These are phyloP conservation scores for Pterula multifida DNA, from an alignment of 1,284 basidiomycete genomes.

Conservation along the genomic window DNA sequence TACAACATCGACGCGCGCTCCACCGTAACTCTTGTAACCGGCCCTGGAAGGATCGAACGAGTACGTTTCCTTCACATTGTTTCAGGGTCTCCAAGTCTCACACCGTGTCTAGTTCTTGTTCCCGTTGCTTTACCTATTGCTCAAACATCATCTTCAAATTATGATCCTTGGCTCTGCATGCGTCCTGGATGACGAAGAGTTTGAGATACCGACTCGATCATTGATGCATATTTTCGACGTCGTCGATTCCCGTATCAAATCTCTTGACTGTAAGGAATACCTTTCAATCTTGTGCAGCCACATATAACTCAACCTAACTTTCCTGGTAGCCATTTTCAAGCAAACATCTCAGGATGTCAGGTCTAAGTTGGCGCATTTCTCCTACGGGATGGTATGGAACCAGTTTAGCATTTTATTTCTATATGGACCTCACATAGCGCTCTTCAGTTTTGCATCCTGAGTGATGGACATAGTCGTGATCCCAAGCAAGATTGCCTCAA, in stretches of 20 bases:
- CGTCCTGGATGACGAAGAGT: slow-evolving; percentile 12
- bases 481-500: not conserved
- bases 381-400: slow-evolving; percentile 27
- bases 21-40: slow-evolving; percentile 16
- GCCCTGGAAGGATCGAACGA: slow-evolving; percentile 17
- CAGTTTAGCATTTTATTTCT: too few relatives aligned
- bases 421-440: too few relatives aligned
- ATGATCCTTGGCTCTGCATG: slow-evolving; percentile 12
- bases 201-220: slow-evolving; percentile 12
- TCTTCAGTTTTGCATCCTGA: too few relatives aligned
- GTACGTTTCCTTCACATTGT: slow-evolving; percentile 9
- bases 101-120: slow-evolving; percentile 16
- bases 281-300: too few relatives aligned
- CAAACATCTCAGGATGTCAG: slow-evolving; percentile 22
- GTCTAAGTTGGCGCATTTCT: slow-evolving; percentile 21
- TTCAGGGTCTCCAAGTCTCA: slow-evolving; percentile 3
- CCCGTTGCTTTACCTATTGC: slow-evolving; percentile 17
- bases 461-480: too few relatives aligned
- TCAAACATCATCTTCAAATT: slow-evolving; percentile 15
- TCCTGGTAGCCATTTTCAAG: slow-evolving; percentile 13
- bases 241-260: too few relatives aligned
- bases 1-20: slow-evolving; percentile 16
- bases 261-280: too few relatives aligned
- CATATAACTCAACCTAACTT: too few relatives aligned
- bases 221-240: slow-evolving; percentile 9